These are phyloP conservation scores for Brettanomyces custersianus DNA, from an alignment of 805 yeast genomes.

Conservation along the genomic window DNA sequence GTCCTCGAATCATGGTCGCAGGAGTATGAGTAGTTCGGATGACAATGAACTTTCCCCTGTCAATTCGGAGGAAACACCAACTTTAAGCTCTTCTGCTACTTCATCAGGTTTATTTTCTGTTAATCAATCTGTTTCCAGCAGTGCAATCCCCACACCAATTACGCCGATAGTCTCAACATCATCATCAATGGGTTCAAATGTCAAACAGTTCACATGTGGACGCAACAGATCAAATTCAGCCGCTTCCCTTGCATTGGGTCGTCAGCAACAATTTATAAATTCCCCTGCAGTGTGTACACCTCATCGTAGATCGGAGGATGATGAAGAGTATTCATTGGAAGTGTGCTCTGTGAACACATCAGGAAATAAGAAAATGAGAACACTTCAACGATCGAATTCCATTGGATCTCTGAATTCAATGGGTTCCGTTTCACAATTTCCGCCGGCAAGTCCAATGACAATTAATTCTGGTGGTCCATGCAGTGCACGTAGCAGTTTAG, in stretches of 20 bases:
- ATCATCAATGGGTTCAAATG: slow-evolving; percentile 8
- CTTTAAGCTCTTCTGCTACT: background rate
- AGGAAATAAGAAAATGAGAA: slow-evolving; percentile 19
- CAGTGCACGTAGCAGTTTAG: background rate
- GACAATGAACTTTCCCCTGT: slow-evolving; percentile 1
- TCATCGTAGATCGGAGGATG: no score
- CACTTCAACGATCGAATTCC: slow-evolving; percentile 21
- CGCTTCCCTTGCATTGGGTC: slow-evolving; percentile 1
- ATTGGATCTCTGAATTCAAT: slow-evolving; percentile 19
- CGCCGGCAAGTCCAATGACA: slow-evolving; percentile 8
- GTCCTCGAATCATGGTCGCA: background rate
- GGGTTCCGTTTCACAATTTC: slow-evolving; percentile 13
- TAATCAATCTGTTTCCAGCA: background rate
- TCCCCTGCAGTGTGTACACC: background rate
- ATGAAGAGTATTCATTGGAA: slow-evolving; percentile 14
- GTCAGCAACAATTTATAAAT: slow-evolving; percentile 1
- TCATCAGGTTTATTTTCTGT: slow-evolving; percentile 1
- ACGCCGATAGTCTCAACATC: slow-evolving; percentile 19
- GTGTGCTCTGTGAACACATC: slow-evolving; percentile 20
- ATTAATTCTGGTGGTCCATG: background rate
- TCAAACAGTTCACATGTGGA: background rate
- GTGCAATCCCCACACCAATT: slow-evolving; percentile 12
- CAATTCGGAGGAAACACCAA: slow-evolving; percentile 1
- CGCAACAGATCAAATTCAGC: background rate
- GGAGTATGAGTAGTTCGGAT: slow-evolving; percentile 1